Percentiles rank a stretch among this genome's conserved stretches.
Conservation (phyloP, 805 yeast genomes). For the Yarrowia sp. region DNA sequence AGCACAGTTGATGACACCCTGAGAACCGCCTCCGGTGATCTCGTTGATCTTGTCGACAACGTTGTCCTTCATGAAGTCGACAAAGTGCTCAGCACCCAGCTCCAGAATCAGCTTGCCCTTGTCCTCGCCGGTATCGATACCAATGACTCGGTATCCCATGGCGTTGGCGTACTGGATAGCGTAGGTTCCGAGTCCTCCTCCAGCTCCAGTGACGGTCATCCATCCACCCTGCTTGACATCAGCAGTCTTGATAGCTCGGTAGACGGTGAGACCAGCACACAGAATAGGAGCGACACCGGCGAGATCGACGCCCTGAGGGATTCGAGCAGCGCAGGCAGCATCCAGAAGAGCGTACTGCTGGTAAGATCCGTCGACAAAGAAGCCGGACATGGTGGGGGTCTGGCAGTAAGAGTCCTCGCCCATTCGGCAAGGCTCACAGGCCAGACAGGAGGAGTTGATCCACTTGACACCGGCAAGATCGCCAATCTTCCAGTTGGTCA, state of each 20-base stretch:
- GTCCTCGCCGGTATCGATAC: constrained; percentile 67
- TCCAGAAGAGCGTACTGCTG: constrained; percentile 89
- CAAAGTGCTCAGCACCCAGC: constrained; percentile 63
- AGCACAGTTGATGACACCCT: constrained; percentile 73
- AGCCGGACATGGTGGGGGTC: constrained; percentile 71
- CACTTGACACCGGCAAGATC: constrained; percentile 82
- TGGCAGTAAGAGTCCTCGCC: constrained; percentile 68
- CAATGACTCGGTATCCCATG: constrained; percentile 71
- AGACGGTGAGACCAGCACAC: constrained; percentile 90
- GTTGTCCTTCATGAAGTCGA: constrained; percentile 57
- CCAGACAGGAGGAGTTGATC: constrained; percentile 74
- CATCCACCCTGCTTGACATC: constrained; percentile 66
- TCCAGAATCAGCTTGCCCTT: constrained; percentile 54
- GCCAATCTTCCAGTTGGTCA: constrained; percentile 69
- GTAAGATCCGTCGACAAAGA: constrained; percentile 87
- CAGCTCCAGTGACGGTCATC: constrained; percentile 77
- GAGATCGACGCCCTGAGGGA: constrained; percentile 71
- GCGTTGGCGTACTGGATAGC: constrained; percentile 74
- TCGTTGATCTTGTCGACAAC: constrained; percentile 52
- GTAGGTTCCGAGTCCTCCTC: constrained; percentile 74
- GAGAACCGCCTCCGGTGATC: constrained; percentile 71
- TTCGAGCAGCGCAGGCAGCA: constrained; percentile 79
- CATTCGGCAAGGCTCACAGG: constrained; percentile 72
- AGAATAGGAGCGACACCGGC: constrained; percentile 77
- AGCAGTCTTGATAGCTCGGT: constrained; percentile 84